Conservation (phyloP, 257 asterid species). For the Solanum sejunctum region DNA sequence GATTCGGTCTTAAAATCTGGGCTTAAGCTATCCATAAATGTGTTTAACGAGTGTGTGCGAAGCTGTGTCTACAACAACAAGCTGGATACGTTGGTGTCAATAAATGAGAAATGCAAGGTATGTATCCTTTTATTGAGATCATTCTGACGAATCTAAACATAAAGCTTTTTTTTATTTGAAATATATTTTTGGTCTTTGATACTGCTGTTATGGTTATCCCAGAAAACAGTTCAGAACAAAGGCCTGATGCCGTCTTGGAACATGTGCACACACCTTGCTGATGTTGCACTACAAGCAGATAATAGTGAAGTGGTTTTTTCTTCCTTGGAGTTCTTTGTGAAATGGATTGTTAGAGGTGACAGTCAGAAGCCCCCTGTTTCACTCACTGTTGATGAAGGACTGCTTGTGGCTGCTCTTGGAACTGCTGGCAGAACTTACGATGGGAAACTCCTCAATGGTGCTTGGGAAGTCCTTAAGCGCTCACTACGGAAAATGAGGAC, state of each 20-base stretch:
- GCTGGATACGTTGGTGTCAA: constrained; percentile 54
- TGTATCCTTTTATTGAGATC: background rate
- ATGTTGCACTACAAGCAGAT: constrained; percentile 54
- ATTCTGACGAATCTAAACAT: background rate
- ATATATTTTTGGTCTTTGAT: background rate
- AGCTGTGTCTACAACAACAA: constrained; percentile 33
- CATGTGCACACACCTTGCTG: constrained; percentile 56
- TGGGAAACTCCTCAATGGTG: constrained; percentile 59
- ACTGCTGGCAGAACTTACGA: constrained; percentile 79
- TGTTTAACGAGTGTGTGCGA: constrained; percentile 41
- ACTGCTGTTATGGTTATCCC: constrained; percentile 16
- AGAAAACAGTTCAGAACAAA: constrained; percentile 91
- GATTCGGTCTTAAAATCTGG: constrained; percentile 60
- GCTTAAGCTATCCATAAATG: constrained; percentile 40
- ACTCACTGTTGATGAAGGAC: constrained; percentile 56
- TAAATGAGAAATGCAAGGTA: constrained; percentile 94
- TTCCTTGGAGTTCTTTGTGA: constrained; percentile 74
- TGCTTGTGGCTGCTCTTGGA: constrained; percentile 61
- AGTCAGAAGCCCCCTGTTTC: constrained; percentile 34
- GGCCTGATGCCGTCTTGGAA: constrained; percentile 60
- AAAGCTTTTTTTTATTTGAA: background rate
- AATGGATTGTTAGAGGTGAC: constrained; percentile 69
- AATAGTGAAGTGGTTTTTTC: constrained; percentile 52
- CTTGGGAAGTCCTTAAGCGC: constrained; percentile 79
- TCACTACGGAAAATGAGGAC: constrained; percentile 47